Evolutionary conservation across 805 yeast genomes (phyloP), one percentile per base, ranked within the genome.

Genomic region (Blastobotrys chiropterorum): DNA sequence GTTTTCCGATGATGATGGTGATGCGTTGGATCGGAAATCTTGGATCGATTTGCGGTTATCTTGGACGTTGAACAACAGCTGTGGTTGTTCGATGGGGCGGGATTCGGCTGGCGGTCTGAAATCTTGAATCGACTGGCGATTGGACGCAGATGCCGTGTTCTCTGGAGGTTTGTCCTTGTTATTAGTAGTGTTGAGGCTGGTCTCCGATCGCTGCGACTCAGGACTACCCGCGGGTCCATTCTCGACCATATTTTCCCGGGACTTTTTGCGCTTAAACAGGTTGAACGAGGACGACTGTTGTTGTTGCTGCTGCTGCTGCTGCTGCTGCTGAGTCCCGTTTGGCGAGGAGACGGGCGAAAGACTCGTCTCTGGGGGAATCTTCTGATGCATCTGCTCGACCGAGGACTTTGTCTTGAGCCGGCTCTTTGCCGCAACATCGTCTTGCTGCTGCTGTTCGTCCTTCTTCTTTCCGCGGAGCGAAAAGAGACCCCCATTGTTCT

Each of bases 401-500:
- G 62, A 57, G 22, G 60, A 53, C 45, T 57, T 59, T 38, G 60
- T 51, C 42, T 48, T 49, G 41, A 59, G 34, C 15, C 56, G 53
- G n/a, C 26, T 60, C 56, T 19, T 60, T 39, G 15, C 61, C 30
- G 44, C 53, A n/a, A n/a, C 55, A n/a, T 53, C 47, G n/a, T 20
- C 15, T 19, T 38, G 41, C 43, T 46, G 38, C 31, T 46, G 31
- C 2, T 38, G 22, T 14, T 46, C 42, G 8, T 34, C 43, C 43
- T 15, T 40, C 11, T 40, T 40, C 15, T 40, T 15, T 11, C 38
- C n/a, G 21, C 26, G 44, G 44, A 15, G 19, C 21, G 14, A 8
- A 20, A 42, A 21, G 44, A 42, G 22, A 17, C 44, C n/a, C 20
- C 45, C n/a, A 15, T n/a, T 16, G 11, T 40, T 40, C 20, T 40